Conservation (phyloP, 73 alveolate genomes). For the Blepharisma japonicum region DNA sequence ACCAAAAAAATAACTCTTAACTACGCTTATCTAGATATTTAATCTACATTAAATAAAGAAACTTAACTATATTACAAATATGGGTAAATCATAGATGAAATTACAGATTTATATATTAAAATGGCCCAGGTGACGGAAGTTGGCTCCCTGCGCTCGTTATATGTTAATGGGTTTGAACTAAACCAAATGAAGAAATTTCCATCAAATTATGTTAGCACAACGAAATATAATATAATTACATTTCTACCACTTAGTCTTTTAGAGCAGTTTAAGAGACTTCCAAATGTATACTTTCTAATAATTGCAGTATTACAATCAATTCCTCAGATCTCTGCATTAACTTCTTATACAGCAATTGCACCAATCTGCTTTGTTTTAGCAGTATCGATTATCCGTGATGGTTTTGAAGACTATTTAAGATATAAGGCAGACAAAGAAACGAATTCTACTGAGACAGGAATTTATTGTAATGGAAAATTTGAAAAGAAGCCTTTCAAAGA, state of each 20-base stretch:
- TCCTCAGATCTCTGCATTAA: slow-evolving; percentile 69
- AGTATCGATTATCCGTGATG: slow-evolving; percentile 82
- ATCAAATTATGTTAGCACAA: slow-evolving; percentile 67
- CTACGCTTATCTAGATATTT: no score
- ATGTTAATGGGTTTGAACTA: neutral
- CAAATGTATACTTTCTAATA: slow-evolving; percentile 73
- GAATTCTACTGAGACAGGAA: slow-evolving; percentile 30
- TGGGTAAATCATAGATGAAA: no score
- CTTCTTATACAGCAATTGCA: slow-evolving; percentile 53
- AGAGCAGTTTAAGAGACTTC: slow-evolving; percentile 66
- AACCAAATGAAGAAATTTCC: neutral
- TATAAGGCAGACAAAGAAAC: slow-evolving; percentile 38
- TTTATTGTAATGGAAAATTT: slow-evolving; percentile 38
- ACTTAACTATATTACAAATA: no score
- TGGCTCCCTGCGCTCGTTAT: neutral
- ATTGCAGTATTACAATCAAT: slow-evolving; percentile 66
- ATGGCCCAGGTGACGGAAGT: neutral
- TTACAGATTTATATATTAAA: no score
- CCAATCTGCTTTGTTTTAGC: slow-evolving; percentile 64
- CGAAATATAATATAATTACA: slow-evolving; percentile 65
- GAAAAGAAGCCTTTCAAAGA: slow-evolving; percentile 33
- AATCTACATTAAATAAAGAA: no score
- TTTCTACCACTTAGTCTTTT: slow-evolving; percentile 70
- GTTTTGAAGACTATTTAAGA: slow-evolving; percentile 86
- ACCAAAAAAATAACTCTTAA: neutral